A percentile compares a stretch with the other conserved stretches of the same genome.
These are phyloP conservation scores for Kregervanrija delftensis DNA, from an alignment of 805 yeast species.

Conservation along the genomic window DNA sequence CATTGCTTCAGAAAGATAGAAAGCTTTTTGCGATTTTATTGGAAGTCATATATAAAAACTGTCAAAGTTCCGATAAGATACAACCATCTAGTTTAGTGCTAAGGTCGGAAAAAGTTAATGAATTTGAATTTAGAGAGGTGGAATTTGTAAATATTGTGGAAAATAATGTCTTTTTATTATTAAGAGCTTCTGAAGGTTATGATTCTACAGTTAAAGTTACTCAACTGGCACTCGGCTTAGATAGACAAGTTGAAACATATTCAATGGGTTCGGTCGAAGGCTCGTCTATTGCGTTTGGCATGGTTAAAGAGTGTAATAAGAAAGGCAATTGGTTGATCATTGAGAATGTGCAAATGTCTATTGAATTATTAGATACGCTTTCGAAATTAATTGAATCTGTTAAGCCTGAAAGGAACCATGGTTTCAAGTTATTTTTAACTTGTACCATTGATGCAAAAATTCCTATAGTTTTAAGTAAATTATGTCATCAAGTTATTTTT, in stretches of 20 bases:
- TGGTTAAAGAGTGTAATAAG: constrained; percentile 39
- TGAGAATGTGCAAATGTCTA: constrained; percentile 75
- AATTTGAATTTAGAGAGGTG: background rate
- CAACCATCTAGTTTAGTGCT: too few relatives aligned
- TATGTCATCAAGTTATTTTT: constrained; percentile 47
- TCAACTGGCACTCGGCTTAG: constrained; percentile 30
- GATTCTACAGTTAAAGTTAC: constrained; percentile 60
- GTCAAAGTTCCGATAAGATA: too few relatives aligned
- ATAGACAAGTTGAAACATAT: constrained; percentile 32
- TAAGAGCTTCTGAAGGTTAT: constrained; percentile 53
- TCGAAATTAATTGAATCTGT: constrained; percentile 37
- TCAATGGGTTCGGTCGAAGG: constrained; percentile 78
- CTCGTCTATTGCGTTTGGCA: constrained; percentile 44
- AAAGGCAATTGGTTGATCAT: constrained; percentile 65
- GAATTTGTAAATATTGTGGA: constrained; percentile 23
- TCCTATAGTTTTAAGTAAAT: constrained; percentile 50
- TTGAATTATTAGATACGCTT: constrained; percentile 51
- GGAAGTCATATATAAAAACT: too few relatives aligned
- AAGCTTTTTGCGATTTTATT: constrained; percentile 37
- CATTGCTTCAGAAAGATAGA: constrained; percentile 40
- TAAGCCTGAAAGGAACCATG: constrained; percentile 10
- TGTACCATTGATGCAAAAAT: constrained; percentile 41
- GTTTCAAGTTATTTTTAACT: constrained; percentile 60
- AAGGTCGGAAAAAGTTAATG: background rate
- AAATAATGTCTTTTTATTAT: constrained; percentile 33